Base-by-base conservation (phyloP, 1,284 basidiomycete genomes). In the Sphagnurus paluster region DNA sequence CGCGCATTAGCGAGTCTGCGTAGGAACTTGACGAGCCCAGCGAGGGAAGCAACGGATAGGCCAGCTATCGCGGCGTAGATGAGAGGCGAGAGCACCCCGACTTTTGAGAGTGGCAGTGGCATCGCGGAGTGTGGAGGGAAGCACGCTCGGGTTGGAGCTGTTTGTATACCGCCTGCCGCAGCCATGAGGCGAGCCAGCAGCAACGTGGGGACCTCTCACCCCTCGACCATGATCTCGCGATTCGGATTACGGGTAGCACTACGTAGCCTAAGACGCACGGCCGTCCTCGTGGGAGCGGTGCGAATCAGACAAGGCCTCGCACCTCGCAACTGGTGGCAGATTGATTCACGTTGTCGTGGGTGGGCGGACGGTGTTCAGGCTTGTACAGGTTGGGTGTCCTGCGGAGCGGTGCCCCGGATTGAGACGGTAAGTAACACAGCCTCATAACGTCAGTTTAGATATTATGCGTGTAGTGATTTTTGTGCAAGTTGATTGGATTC, bases 101-200 rank as follows among this genome's bases (percentile, higher is more conserved):
- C 44, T 42, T 42, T 43, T 37, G 48, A 48, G n/a, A n/a, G n/a
- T n/a, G n/a, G n/a, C n/a, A n/a, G n/a, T n/a, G n/a, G n/a, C 52
- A 56, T 56, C 39, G 49, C 46, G 38, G 37, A 42, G 46, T 46
- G 40, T n/a, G n/a, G n/a, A 30, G 42, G 46, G 28, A 49, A 28
- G 39, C 39, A 23, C 34, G 26, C 30, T 49, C 38, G 32, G 49
- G 41, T 43, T 44, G 34, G 21, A 25, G 21, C 20, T 50, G 29
- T 40, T 44, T 41, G 49, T 58, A 47, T 56, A 50, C 44, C 43
- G 25, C 28, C 24, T 30, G 36, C n/a, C n/a, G n/a, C n/a, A 35
- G 30, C 47, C 56, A 56, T 53, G 56, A 58, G 56, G 56, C 52
- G 30, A 39, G n/a, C n/a, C n/a, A n/a, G n/a, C n/a, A 39, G 38